A percentile compares a stretch with the other conserved stretches of the same genome.
phyloP scores from a whole-genome alignment of 441 rosid genomes.

The Erodium chrysanthum region DNA sequence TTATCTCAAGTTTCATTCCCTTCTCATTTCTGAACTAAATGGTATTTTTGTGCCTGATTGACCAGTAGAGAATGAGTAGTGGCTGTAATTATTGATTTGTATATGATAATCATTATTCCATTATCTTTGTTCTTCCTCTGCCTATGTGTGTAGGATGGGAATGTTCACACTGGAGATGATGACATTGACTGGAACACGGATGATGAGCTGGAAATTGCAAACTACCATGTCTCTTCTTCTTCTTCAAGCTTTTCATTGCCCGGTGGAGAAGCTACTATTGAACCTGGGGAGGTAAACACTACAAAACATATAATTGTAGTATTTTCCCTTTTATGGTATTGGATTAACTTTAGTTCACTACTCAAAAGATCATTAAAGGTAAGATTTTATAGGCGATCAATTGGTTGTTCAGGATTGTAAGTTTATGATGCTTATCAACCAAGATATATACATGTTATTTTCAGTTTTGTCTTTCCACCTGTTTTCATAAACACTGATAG shows the following conservation, averaged over 20 bases:
- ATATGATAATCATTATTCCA: background rate
- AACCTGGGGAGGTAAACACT: slow-evolving; percentile 8
- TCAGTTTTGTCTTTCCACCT: background rate
- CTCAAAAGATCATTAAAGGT: background rate
- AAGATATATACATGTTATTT: background rate
- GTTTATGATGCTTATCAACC: background rate
- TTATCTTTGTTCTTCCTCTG: background rate
- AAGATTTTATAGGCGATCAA: background rate
- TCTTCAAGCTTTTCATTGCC: slow-evolving; percentile 1
- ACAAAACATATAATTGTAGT: background rate
- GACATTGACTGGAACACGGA: slow-evolving; percentile 18
- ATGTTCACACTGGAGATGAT: slow-evolving; percentile 4
- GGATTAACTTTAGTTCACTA: background rate
- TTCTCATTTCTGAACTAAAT: background rate
- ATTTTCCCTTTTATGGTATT: background rate
- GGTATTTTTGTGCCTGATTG: background rate
- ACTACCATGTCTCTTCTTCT: slow-evolving; percentile 4
- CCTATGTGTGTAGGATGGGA: slow-evolving; percentile 8
- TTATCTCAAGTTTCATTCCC: background rate
- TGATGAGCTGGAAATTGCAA: slow-evolving; percentile 15
- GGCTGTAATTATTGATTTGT: background rate
- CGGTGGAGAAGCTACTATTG: slow-evolving; percentile 5
- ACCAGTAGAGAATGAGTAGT: background rate
- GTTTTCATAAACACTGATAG: background rate
- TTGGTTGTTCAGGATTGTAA: background rate